Evolutionary conservation across 306 rosid species (phyloP).

Genomic region (Inga laurina): DNA sequence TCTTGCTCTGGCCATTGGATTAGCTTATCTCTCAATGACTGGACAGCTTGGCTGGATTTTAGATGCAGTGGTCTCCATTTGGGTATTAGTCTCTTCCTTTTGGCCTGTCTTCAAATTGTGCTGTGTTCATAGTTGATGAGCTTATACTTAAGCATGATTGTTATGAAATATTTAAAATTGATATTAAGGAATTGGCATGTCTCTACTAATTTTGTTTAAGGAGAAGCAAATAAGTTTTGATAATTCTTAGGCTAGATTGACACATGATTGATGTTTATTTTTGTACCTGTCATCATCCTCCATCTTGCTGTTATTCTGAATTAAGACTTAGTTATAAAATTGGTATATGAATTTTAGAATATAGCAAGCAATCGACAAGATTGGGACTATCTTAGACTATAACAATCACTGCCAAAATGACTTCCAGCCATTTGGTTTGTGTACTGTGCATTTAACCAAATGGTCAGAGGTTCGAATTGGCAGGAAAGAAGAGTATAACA

Average conservation of each 20-base stretch:
- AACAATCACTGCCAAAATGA: too few relatives aligned
- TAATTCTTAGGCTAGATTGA: background rate
- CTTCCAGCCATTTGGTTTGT: too few relatives aligned
- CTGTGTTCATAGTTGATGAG: background rate
- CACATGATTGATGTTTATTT: background rate
- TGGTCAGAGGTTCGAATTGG: too few relatives aligned
- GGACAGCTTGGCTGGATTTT: conserved; percentile 79
- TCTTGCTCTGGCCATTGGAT: conserved; percentile 65
- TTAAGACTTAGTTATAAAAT: background rate
- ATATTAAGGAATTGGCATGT: background rate
- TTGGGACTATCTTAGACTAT: background rate
- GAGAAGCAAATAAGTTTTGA: background rate
- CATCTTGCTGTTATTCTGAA: background rate
- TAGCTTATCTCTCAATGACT: conserved; percentile 65
- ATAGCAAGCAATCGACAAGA: background rate
- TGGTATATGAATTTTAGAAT: background rate
- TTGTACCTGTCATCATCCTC: background rate
- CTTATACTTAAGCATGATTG: background rate
- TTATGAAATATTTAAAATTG: background rate
- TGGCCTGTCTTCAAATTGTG: background rate
- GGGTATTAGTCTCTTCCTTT: conserved; percentile 46
- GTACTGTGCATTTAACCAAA: too few relatives aligned
- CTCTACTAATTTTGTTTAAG: background rate
- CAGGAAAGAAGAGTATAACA: background rate
- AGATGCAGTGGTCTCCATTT: conserved; percentile 67